These are phyloP conservation scores for Trichoderma gracile DNA, from an alignment of 2,329 filamentous ascomycete species.

Conservation along the genomic window DNA sequence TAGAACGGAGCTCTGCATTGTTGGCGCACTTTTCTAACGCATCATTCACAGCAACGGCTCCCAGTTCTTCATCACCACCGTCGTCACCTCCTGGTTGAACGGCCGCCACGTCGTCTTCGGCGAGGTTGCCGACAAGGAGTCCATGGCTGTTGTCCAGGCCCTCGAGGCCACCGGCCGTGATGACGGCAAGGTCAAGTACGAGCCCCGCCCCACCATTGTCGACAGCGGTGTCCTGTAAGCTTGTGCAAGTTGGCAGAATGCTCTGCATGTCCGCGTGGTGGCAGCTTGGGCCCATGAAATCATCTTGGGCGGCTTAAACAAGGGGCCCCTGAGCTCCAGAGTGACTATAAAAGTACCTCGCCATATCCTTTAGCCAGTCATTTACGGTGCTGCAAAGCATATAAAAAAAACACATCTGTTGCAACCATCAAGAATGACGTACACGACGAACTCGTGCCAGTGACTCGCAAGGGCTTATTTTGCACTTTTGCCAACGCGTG, in stretches of 20 bases:
- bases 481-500: background rate
- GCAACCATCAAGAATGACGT: background rate
- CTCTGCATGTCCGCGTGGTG: conserved; percentile 29
- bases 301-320: conserved; percentile 2
- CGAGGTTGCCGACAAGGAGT: conserved; percentile 59
- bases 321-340: background rate
- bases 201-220: conserved; percentile 60
- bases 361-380: conserved; percentile 18
- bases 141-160: conserved; percentile 57
- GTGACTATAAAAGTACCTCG: conserved; percentile 4
- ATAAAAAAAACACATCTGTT: conserved; percentile 14
- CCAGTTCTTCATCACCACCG: conserved; percentile 97
- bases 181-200: conserved; percentile 57
- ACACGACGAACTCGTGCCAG: too few relatives aligned
- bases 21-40: background rate
- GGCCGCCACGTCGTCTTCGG: conserved; percentile 85
- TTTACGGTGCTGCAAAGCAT: conserved; percentile 18
- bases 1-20: too few relatives aligned
- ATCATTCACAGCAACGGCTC: conserved; percentile 76
- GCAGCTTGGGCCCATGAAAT: conserved; percentile 6
- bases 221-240: conserved; percentile 52
- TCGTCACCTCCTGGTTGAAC: conserved; percentile 82
- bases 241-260: conserved; percentile 19
- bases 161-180: conserved; percentile 61
- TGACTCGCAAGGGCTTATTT: too few relatives aligned